phyloP scores from a whole-genome alignment of 2,329 filamentous ascomycete species.

The Curvularia eragrostidis region DNA sequence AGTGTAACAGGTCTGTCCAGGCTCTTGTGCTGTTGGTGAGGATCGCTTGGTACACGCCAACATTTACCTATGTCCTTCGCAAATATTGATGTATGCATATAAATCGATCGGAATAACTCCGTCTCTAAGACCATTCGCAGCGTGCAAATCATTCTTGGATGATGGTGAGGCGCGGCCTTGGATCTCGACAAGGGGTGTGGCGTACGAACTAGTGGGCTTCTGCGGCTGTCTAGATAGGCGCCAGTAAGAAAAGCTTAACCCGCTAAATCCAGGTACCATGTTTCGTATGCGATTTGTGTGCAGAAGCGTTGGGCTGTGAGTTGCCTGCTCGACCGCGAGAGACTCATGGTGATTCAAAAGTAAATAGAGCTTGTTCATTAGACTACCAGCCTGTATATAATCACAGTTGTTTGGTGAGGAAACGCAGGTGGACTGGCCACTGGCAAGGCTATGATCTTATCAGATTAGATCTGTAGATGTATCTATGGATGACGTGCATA shows the following conservation, averaged over 20 bases:
- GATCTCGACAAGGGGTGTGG: conserved; percentile 19
- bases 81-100: neutral
- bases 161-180: conserved; percentile 9
- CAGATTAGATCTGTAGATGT: conserved; percentile 26
- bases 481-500: conserved; percentile 33
- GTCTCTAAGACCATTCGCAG: neutral
- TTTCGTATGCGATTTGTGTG: conserved; percentile 3
- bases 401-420: neutral
- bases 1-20: neutral
- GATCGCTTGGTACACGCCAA: neutral
- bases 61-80: neutral
- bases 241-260: conserved; percentile 25
- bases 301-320: neutral
- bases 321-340: neutral
- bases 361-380: neutral
- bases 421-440: neutral
- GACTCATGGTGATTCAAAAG: neutral
- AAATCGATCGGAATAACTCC: neutral
- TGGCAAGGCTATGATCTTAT: conserved; percentile 27
- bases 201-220: conserved; percentile 32
- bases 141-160: neutral
- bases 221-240: conserved; percentile 19
- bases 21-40: neutral
- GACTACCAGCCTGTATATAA: neutral
- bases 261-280: conserved; percentile 10